phyloP scores from a whole-genome alignment of 352 stramenopile species.

The Nothophytophthora sp. region DNA sequence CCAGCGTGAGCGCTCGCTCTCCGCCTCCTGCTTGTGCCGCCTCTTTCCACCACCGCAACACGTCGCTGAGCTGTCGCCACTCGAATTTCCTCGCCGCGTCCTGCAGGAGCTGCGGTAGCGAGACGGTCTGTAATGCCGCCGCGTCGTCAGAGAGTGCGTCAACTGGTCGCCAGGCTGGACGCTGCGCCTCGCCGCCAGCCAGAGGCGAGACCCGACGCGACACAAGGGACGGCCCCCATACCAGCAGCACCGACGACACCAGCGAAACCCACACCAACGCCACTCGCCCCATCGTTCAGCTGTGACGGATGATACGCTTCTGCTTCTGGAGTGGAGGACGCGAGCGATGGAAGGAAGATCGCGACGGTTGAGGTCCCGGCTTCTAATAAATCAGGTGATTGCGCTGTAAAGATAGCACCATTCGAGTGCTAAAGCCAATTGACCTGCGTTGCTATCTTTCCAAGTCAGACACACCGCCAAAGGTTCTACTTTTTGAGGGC shows the following conservation, averaged over 20 bases:
- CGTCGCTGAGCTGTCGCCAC: constrained; percentile 12
- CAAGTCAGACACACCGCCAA: no score
- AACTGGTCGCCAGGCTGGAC: not conserved
- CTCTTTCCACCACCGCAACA: constrained; percentile 10
- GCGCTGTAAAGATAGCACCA: no score
- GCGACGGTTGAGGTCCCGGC: not conserved
- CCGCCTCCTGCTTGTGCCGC: not conserved
- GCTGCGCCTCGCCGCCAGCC: not conserved
- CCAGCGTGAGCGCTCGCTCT: constrained; percentile 11
- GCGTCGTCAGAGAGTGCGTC: not conserved
- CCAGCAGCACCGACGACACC: constrained; percentile 17
- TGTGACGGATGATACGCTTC: constrained; percentile 6
- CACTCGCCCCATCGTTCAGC: constrained; percentile 29
- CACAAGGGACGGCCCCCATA: constrained; percentile 5
- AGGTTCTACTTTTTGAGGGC: no score
- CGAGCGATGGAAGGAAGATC: constrained; percentile 1
- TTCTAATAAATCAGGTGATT: no score
- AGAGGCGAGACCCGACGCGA: not conserved
- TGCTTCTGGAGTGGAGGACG: not conserved
- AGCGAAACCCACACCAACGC: constrained; percentile 15
- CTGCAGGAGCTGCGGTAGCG: constrained; percentile 4
- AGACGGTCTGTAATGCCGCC: not conserved
- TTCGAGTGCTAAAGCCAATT: no score
- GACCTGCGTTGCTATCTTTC: no score
- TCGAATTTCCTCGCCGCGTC: constrained; percentile 10